Conservation (phyloP, 176 grass and related monocot genomes). For the Ensete ventricosum region DNA sequence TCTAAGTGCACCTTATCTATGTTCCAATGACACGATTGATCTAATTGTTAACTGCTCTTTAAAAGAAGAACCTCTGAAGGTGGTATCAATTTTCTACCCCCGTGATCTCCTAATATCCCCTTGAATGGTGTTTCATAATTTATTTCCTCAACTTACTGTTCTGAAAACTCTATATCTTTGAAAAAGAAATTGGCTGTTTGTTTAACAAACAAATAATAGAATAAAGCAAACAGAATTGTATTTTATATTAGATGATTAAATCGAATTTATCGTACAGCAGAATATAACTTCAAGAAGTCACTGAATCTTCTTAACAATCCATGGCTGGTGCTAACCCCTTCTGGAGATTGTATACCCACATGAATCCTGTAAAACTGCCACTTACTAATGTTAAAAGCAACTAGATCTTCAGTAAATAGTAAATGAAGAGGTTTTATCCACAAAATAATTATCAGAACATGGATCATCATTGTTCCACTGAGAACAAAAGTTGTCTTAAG, state of each 20-base stretch:
- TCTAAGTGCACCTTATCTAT: too few species aligned
- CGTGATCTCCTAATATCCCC: too few species aligned
- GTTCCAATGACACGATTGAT: neutral
- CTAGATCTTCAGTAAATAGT: neutral
- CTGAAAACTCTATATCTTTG: neutral
- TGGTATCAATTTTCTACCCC: too few species aligned
- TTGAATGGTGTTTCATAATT: too few species aligned
- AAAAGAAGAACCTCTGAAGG: too few species aligned
- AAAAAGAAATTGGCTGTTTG: neutral
- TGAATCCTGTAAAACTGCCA: slow-evolving; percentile 99
- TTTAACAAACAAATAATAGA: neutral
- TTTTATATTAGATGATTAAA: neutral
- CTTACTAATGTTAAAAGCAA: slow-evolving; percentile 65
- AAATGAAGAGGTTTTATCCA: neutral
- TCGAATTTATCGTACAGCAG: slow-evolving; percentile 53
- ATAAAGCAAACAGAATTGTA: slow-evolving; percentile 18
- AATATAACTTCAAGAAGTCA: slow-evolving; percentile 72
- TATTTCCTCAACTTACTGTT: too few species aligned
- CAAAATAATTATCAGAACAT: too few species aligned
- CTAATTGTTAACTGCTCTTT: neutral
- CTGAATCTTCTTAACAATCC: slow-evolving; percentile 82
- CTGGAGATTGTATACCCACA: slow-evolving; percentile 92
- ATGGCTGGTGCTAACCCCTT: slow-evolving; percentile 81
- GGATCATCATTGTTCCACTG: too few species aligned
- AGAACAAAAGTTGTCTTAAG: too few species aligned